These are phyloP conservation scores for Botrytis cinerea DNA, from an alignment of 2,329 filamentous ascomycete species.

Conservation along the genomic window DNA sequence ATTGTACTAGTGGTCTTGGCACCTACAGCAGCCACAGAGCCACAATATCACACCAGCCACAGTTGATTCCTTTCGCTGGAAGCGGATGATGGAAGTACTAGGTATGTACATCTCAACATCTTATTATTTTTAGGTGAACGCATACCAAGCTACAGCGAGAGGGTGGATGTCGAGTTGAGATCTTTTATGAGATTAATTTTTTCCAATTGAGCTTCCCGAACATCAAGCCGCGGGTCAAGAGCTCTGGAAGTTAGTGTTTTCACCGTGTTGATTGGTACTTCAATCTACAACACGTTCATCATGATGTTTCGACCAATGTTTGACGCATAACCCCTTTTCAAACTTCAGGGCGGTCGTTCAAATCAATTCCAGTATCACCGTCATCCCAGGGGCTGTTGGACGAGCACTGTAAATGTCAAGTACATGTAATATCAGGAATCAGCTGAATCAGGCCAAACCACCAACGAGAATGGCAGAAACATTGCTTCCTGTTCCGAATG, in stretches of 20 bases:
- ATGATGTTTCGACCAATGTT: background rate
- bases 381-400: background rate
- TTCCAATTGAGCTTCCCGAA: background rate
- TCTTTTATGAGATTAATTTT: background rate
- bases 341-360: background rate
- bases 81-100: background rate
- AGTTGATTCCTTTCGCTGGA: background rate
- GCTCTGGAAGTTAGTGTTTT: background rate
- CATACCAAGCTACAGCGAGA: background rate
- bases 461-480: conserved; percentile 17
- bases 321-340: background rate
- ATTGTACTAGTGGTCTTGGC: background rate
- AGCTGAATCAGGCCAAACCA: conserved; percentile 10
- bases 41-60: background rate
- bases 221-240: background rate
- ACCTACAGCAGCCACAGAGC: no score
- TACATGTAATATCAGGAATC: background rate
- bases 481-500: background rate
- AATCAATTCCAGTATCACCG: background rate
- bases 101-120: background rate
- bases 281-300: background rate
- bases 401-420: background rate
- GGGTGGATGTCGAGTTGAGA: background rate
- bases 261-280: background rate
- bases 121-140: background rate